Evolutionary conservation across 176 grass and related monocot genomes (phyloP).

Genomic region (Elymus sibiricus): DNA sequence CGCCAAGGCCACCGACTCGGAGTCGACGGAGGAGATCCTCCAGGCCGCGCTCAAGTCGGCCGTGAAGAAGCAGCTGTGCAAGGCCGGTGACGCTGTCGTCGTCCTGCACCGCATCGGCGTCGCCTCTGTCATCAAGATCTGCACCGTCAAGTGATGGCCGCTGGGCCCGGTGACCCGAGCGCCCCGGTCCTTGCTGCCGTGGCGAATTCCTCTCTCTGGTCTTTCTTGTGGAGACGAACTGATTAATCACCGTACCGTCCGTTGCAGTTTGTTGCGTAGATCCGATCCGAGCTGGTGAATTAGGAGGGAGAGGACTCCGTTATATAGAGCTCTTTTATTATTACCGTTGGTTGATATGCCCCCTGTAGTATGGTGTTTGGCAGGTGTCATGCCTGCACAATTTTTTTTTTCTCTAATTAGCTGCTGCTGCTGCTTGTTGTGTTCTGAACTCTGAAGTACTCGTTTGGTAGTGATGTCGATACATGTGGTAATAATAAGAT

Average conservation of each 20-base stretch:
- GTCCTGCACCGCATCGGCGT: conserved; percentile 77
- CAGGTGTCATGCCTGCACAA: conserved; percentile 13
- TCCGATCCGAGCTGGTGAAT: conserved; percentile 35
- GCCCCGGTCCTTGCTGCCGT: neutral
- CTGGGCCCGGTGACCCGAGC: too few relatives aligned
- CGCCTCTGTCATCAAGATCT: conserved; percentile 96
- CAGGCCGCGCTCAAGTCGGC: conserved; percentile 62
- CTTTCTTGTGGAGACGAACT: neutral
- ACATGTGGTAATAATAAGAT: conserved; percentile 27
- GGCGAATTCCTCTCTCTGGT: neutral
- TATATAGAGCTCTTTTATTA: conserved; percentile 29
- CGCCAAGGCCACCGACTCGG: conserved; percentile 80
- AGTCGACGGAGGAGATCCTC: conserved; percentile 84
- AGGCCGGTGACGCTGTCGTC: conserved; percentile 67
- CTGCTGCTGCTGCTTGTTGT: neutral
- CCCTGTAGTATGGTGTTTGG: conserved; percentile 15
- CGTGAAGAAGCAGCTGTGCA: conserved; percentile 63
- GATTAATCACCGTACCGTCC: neutral
- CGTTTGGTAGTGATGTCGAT: neutral
- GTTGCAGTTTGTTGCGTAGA: conserved; percentile 27
- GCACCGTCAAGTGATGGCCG: conserved; percentile 63
- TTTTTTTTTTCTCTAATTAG: conserved; percentile 36
- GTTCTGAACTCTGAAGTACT: neutral
- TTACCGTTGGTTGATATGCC: neutral
- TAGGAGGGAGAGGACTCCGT: conserved; percentile 36